Percentiles rank a stretch among this genome's conserved stretches.
Conservation (phyloP, 2,329 filamentous ascomycete genomes). For the Curvularia eragrostidis region DNA sequence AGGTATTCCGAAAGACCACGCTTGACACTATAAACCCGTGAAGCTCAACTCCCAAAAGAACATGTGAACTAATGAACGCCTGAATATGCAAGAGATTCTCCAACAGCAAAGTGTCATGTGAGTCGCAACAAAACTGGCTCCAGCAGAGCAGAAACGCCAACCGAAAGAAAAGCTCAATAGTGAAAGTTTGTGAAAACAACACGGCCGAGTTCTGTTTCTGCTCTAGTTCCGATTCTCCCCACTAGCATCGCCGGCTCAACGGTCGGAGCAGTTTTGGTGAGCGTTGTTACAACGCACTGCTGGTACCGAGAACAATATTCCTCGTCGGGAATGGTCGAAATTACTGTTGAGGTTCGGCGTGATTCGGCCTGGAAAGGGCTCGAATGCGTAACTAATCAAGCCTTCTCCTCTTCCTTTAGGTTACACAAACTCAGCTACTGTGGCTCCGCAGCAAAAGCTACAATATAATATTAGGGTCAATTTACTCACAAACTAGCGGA, state of each 20-base stretch:
- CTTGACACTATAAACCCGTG: background rate
- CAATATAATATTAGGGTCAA: slow-evolving; percentile 21
- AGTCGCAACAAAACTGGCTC: slow-evolving; percentile 1
- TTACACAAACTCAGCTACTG: slow-evolving; percentile 52
- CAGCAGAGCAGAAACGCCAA: slow-evolving; percentile 5
- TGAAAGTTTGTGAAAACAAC: slow-evolving; percentile 5
- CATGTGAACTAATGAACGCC: slow-evolving; percentile 7
- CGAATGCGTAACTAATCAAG: slow-evolving; percentile 18
- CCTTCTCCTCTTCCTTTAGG: slow-evolving; percentile 27
- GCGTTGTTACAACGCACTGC: background rate
- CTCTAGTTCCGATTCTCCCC: background rate
- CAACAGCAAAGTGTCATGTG: slow-evolving; percentile 2
- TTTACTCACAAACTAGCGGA: slow-evolving; percentile 28
- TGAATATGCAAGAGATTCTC: slow-evolving; percentile 13
- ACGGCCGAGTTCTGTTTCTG: slow-evolving; percentile 1
- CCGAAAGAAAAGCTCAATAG: background rate
- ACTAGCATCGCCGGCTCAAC: slow-evolving; percentile 1
- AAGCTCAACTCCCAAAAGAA: background rate
- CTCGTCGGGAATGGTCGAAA: background rate
- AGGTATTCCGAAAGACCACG: background rate
- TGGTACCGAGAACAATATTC: background rate
- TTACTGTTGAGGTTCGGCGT: background rate
- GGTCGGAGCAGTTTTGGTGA: background rate
- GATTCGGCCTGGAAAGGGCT: slow-evolving; percentile 2
- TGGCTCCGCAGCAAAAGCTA: slow-evolving; percentile 58